A percentile compares a stretch with the other conserved stretches of the same genome.
Evolutionary conservation across 163 green algal genomes (phyloP).

Genomic region (Scenedesmus sp.): DNA sequence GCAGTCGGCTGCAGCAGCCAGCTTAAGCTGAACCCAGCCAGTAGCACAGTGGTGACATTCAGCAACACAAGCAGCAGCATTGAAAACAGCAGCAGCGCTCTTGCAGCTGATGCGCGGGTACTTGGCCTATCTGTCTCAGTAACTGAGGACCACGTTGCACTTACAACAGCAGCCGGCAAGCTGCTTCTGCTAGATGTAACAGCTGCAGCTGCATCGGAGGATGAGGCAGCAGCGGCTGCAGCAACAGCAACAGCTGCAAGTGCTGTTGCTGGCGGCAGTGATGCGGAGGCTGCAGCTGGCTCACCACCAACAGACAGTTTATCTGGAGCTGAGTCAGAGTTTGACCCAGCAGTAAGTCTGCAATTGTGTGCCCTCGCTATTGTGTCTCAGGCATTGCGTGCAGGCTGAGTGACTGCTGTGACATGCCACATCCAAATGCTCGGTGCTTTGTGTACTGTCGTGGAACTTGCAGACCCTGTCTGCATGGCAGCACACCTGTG

Average conservation of each 20-base stretch:
- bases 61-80: not conserved
- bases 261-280: not conserved
- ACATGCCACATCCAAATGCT: not conserved
- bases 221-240: slow-evolving; percentile 6
- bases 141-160: slow-evolving; percentile 41
- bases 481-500: not conserved
- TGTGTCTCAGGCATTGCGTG: not conserved
- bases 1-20: slow-evolving; percentile 2
- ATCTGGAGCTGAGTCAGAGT: not conserved
- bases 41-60: not conserved
- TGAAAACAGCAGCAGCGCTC: not conserved
- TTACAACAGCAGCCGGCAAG: slow-evolving; percentile 34
- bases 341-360: slow-evolving; percentile 26
- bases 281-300: not conserved
- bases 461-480: not conserved
- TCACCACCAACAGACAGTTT: not conserved
- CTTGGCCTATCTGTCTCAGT: slow-evolving; percentile 19
- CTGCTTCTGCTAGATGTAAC: slow-evolving; percentile 46
- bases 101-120: not conserved
- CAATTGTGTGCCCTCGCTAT: not conserved
- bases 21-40: not conserved
- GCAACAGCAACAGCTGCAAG: slow-evolving; percentile 1
- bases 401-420: not conserved
- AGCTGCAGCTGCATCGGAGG: slow-evolving; percentile 11
- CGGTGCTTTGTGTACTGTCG: not conserved